These are phyloP conservation scores for Beauveria medogensis DNA, from an alignment of 2,329 filamentous ascomycete genomes.

Conservation along the genomic window DNA sequence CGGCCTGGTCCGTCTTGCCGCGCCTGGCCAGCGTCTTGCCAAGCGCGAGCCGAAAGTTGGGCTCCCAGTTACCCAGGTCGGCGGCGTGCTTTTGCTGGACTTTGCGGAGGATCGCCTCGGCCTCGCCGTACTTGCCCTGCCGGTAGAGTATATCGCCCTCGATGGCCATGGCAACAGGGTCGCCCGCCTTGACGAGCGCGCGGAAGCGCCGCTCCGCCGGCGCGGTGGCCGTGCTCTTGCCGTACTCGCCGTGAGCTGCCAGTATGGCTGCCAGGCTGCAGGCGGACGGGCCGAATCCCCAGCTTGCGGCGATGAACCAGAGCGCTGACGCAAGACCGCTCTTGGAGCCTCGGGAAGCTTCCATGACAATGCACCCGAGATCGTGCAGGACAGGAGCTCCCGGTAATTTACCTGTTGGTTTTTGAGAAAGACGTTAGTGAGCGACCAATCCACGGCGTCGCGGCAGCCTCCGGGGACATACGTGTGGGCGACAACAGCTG, in stretches of 20 bases:
- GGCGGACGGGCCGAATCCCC: constrained; percentile 23
- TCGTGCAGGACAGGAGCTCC: constrained; percentile 18
- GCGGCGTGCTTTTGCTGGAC: background rate
- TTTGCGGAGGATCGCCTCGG: constrained; percentile 11
- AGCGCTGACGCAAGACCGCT: constrained; percentile 18
- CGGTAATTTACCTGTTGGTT: background rate
- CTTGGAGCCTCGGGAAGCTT: constrained; percentile 11
- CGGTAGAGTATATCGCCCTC: constrained; percentile 23
- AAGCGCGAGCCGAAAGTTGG: constrained; percentile 1
- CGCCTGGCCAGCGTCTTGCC: constrained; percentile 1
- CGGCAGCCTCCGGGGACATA: background rate
- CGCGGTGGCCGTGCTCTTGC: constrained; percentile 13
- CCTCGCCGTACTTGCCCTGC: constrained; percentile 18
- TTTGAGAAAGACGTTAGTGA: background rate
- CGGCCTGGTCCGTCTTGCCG: constrained; percentile 18
- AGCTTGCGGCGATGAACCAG: constrained; percentile 25
- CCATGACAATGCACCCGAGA: constrained; percentile 21
- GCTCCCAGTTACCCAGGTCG: constrained; percentile 6
- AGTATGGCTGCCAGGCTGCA: constrained; percentile 21
- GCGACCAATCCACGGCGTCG: background rate
- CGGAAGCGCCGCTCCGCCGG: constrained; percentile 22
- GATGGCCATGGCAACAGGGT: constrained; percentile 28
- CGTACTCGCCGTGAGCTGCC: constrained; percentile 16
- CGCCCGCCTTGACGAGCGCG: constrained; percentile 22
- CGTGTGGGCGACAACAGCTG: background rate